Evolutionary conservation across 2,329 filamentous ascomycete genomes (phyloP), one percentile per base, ranked within the genome.

Genomic region (Fusarium sterilihyphosum): DNA sequence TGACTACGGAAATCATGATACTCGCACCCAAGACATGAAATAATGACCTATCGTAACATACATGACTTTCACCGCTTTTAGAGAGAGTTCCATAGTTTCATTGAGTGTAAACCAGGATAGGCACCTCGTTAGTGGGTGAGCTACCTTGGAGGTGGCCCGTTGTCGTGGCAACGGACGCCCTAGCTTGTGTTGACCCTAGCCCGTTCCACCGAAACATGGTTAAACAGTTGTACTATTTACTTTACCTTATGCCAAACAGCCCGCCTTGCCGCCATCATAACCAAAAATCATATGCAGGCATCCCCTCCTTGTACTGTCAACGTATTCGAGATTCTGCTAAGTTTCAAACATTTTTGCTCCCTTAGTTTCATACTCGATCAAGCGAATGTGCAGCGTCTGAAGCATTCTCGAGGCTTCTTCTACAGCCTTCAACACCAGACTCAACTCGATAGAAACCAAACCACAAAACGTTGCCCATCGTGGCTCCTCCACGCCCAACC

Each of bases 401-500:
- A 49, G 44, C 43, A 38, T 26, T 52, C 31, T 56, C 29, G 20
- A 61, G 64, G 64, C 31, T 46, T 50, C 56, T 38, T 50, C 59
- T 31, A 41, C 60, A 49, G 43, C 40, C 54, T 52, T 54, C 65
- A 53, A 56, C 60, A 65, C 57, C 61, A 33, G 44, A 38, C 57
- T 63, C 65, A 56, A 72, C 46, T 43, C 52, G 24, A 41, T 41
- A 70, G 58, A 64, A 57, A 56, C 20, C 5, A 29, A 31, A 22
- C 61, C 64, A 46, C 29, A 61, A 70, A 67, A 57, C 68, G 56
- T 65, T 70, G 74, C 77, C 77, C 77, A 81, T 66, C 76, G 73
- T 83, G 82, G 82, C 82, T 74, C 78, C 72, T 65, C 78, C 79
- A 80, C 81, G 81, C 71, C 76, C 78, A 63, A 82, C 79, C 57